Base-by-base conservation (phyloP, 768 basidiomycete genomes). In the Pulveroboletus sp. region DNA sequence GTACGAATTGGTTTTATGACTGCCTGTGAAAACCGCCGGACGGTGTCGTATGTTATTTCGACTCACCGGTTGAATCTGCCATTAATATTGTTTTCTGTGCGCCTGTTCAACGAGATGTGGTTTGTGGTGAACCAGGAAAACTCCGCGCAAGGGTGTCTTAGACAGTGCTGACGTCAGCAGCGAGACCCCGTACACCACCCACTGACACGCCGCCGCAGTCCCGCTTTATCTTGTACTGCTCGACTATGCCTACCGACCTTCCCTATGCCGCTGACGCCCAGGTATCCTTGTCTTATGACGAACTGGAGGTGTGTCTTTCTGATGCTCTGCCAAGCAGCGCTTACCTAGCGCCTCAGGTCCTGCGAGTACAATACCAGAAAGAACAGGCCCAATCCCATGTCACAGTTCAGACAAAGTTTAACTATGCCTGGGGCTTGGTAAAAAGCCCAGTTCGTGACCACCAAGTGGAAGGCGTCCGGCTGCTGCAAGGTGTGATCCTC, bases 261-360 rank as follows among this genome's bases (percentile, higher is more conserved):
- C 94, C 94, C 33, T 97, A 97, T 68, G 94, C 94, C 43, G 94
- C 93, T 14, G 94, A 97, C 65, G 94, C 93, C 3, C 84, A 95
- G 65, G 79, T 90, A 43, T 90, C 92, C 4, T 75, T 97, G 14
- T 80, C 86, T 2, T 93, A 80, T 65, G 94, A 95, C 58, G 94
- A 97, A 69, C 78, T 97, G 24, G 87, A 93, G 71, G 94, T 94
- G 47, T 14, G 45, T 19, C 33, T n/a, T 4, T 39, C 12, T 31
- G 24, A 8, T 29, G 14, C 19, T 10, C 3, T 20, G 16, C 33
- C 19, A n/a, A 13, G 13, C 8, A 40, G 36, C 23, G 31, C 34
- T 32, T 19, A 16, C 21, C 31, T 38, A 11, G 51, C 4, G 19
- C 33, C 13, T 17, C 17, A 95, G 93, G 93, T 97, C 5, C 74